phyloP scores from a whole-genome alignment of 371 early-diverging fungal species.

The Mucor indicus region DNA sequence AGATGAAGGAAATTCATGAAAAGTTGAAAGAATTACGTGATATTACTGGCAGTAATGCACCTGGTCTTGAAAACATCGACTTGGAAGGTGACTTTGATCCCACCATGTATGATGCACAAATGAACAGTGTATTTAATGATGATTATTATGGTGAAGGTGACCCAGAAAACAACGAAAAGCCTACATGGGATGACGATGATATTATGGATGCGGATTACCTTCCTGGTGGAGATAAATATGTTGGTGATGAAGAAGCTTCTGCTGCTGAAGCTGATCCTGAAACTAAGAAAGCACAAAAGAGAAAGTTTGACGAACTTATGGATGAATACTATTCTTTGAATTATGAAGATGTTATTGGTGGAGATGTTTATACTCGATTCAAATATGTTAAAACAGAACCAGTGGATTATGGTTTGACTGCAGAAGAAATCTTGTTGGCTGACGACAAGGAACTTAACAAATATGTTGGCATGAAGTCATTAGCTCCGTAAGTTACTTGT shows the following conservation, averaged over 20 bases:
- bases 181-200: slow-evolving; percentile 60
- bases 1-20: slow-evolving; percentile 77
- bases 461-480: slow-evolving; percentile 77
- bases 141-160: slow-evolving; percentile 56
- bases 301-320: slow-evolving; percentile 58
- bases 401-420: slow-evolving; percentile 71
- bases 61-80: slow-evolving; percentile 78
- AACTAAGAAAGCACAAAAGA: slow-evolving; percentile 13
- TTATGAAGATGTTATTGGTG: slow-evolving; percentile 92
- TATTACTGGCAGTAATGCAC: slow-evolving; percentile 74
- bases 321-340: slow-evolving; percentile 92
- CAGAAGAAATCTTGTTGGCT: slow-evolving; percentile 85
- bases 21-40: slow-evolving; percentile 79
- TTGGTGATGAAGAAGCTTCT: background rate
- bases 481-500: slow-evolving; percentile 91
- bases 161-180: slow-evolving; percentile 59
- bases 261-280: background rate
- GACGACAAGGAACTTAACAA: slow-evolving; percentile 89
- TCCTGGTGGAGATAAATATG: slow-evolving; percentile 61
- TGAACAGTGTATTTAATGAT: slow-evolving; percentile 77
- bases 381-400: slow-evolving; percentile 82
- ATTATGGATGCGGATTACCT: slow-evolving; percentile 90
- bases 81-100: slow-evolving; percentile 92
- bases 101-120: slow-evolving; percentile 75
- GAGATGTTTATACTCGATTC: slow-evolving; percentile 85